phyloP scores from a whole-genome alignment of 2,329 filamentous ascomycete species.

The Emydomyces testavorans region DNA sequence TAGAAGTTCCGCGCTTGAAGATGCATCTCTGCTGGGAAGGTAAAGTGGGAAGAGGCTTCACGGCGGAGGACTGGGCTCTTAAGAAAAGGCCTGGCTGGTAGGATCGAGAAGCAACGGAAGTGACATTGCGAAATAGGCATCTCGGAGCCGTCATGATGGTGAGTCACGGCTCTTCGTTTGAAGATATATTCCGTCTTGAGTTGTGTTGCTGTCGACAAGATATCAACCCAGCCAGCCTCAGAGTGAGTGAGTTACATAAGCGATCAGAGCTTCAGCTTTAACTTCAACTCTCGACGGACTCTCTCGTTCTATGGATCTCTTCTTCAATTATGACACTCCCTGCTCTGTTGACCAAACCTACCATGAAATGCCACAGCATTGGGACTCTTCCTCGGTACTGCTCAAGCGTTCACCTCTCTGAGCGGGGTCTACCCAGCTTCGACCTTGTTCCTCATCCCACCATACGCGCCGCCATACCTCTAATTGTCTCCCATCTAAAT shows the following conservation, averaged over 20 bases:
- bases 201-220: not conserved
- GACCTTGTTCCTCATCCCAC: not conserved
- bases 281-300: not conserved
- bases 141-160: conserved; percentile 12
- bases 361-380: not conserved
- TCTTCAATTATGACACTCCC: no score
- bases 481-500: not conserved
- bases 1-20: not conserved
- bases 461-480: not conserved
- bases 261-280: not conserved
- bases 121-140: conserved; percentile 9
- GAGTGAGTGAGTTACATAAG: not conserved
- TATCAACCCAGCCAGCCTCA: no score
- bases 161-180: not conserved
- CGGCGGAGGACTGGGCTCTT: conserved; percentile 5
- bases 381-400: not conserved
- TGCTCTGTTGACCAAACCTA: not conserved
- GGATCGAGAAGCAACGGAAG: conserved; percentile 2
- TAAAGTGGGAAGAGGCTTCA: not conserved
- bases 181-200: not conserved
- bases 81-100: conserved; percentile 3
- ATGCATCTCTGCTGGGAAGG: not conserved
- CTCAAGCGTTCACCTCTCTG: not conserved
- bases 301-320: no score
- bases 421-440: no score